Base-by-base conservation (phyloP, 345 rosid species). In the Eucalyptus viminalis region DNA sequence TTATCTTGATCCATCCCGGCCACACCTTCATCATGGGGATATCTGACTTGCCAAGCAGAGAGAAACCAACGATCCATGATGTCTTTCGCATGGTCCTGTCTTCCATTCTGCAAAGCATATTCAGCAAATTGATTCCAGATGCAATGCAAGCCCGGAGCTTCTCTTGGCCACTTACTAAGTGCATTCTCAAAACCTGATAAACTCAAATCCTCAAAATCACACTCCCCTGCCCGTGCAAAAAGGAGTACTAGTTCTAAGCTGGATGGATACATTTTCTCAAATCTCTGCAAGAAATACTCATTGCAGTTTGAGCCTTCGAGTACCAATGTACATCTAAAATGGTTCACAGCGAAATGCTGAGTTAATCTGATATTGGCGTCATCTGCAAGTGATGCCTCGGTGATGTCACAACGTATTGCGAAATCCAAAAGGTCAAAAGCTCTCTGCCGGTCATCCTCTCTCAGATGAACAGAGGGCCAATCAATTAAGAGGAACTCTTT, bases 71-170 rank as follows among this genome's bases (percentile, higher is more conserved):
- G 95, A 50, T 85, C 91, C 94, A 95, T 89, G 62, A 96, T 93
- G 80, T 94, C 94, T 91, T 92, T 95, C 49, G 95, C 96, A 91
- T 91, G 90, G 83, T 90, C 94, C 49, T 87, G 80, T 88, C 90
- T 91, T 90, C 95, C 96, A 87, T 89, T 92, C 86, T 89, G 95
- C 53, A 96, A 92, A 86, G 95, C 95, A 93, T 72, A 91, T 92
- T 96, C 98, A 81, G 95, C 95, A 89, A 95, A 98, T 91, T 98
- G 99, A 92, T 98, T 97, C 99, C 99, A 98, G 86, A 96, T 92
- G 89, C 96, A 96, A 27, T 97, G 96, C 85, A 92, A 92, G 88
- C 98, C 96, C 47, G 95, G 94, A 69, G 87, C 92, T 89, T 92
- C 97, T 91, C 91, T 93, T 12, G 97, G 96, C 95, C 97, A 94